phyloP scores from a whole-genome alignment of 805 yeast species.

The Wickerhamiella bombiphila region DNA sequence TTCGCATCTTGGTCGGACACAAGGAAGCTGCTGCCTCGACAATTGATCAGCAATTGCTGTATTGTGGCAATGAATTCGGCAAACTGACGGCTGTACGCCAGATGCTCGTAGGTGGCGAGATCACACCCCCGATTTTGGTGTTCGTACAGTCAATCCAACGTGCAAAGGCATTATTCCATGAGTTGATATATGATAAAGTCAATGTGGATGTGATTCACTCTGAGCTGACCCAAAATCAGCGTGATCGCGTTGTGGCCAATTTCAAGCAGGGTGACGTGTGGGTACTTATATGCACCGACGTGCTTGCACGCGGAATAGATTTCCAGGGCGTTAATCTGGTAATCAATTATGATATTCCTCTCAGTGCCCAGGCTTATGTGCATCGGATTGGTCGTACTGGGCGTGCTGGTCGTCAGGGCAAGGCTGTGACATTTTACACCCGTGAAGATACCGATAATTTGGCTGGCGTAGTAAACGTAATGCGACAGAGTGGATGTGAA shows the following conservation, averaged over 20 bases:
- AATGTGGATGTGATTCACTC: conserved; percentile 95
- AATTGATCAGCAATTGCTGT: conserved; percentile 70
- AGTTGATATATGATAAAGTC: conserved; percentile 74
- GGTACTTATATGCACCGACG: conserved; percentile 95
- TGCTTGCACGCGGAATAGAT: conserved; percentile 90
- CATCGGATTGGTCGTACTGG: conserved; percentile 99
- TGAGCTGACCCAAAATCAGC: conserved; percentile 76
- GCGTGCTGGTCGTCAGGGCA: conserved; percentile 77
- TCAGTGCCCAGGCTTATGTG: conserved; percentile 83
- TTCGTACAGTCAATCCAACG: conserved; percentile 84
- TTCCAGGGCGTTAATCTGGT: conserved; percentile 91
- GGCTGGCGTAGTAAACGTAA: conserved; percentile 79
- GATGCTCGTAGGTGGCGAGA: conserved; percentile 55
- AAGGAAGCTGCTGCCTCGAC: conserved; percentile 81
- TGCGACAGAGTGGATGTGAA: conserved; percentile 72
- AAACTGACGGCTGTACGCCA: conserved; percentile 83
- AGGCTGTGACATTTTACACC: conserved; percentile 84
- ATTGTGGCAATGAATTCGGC: conserved; percentile 92
- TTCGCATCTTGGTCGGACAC: conserved; percentile 79
- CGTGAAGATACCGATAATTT: conserved; percentile 68
- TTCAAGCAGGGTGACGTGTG: conserved; percentile 85
- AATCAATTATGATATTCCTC: conserved; percentile 93
- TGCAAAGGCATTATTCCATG: conserved; percentile 92
- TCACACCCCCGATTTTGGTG: conserved; percentile 84
- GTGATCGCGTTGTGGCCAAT: conserved; percentile 69